These are phyloP conservation scores for Debaryomyces fabryi DNA, from an alignment of 1,139 yeast genomes.

Conservation along the genomic window DNA sequence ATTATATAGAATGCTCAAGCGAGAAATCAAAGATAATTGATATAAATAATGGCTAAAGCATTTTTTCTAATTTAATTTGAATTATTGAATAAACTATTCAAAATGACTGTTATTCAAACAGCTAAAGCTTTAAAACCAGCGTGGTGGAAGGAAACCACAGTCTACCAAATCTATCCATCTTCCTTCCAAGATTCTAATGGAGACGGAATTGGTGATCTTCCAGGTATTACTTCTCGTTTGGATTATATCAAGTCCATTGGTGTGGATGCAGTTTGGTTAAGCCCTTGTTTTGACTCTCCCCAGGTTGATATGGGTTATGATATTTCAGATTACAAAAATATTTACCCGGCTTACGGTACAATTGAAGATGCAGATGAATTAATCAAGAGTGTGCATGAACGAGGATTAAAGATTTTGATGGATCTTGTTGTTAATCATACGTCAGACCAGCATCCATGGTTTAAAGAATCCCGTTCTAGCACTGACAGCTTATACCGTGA, in stretches of 20 bases:
- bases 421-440: conserved; percentile 64
- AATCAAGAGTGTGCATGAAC: conserved; percentile 47
- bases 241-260: conserved; percentile 57
- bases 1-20: too few species aligned
- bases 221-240: conserved; percentile 53
- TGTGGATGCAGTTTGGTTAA: conserved; percentile 56
- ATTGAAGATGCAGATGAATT: conserved; percentile 52
- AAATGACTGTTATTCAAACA: background rate
- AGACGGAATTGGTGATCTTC: conserved; percentile 60
- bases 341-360: conserved; percentile 56
- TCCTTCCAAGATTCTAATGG: conserved; percentile 59
- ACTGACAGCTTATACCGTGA: conserved; percentile 56
- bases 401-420: conserved; percentile 54
- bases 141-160: conserved; percentile 63
- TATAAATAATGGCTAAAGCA: background rate
- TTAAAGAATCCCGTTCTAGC: conserved; percentile 55
- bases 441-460: conserved; percentile 59
- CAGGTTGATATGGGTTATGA: conserved; percentile 69
- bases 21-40: background rate
- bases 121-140: background rate
- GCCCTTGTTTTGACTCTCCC: conserved; percentile 62
- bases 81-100: background rate
- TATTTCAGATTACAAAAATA: conserved; percentile 53
- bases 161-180: conserved; percentile 63
- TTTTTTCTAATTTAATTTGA: background rate